phyloP scores from a whole-genome alignment of 495 filamentous ascomycete species.

The Penicillium turbatum region DNA sequence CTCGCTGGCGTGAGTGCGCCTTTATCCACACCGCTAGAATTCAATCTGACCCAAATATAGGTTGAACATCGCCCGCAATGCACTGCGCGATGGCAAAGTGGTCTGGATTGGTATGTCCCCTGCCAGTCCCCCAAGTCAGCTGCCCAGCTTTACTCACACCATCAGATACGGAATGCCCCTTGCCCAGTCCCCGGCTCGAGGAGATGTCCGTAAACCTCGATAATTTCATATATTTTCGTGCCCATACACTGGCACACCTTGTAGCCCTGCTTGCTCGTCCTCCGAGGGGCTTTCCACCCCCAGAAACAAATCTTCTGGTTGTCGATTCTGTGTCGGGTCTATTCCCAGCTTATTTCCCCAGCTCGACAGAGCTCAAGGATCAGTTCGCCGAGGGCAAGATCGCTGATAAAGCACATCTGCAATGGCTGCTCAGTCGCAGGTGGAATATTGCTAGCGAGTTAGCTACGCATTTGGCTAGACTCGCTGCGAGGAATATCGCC shows the following conservation, averaged over 20 bases:
- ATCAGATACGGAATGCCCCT: constrained; percentile 47
- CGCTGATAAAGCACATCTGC: constrained; percentile 35
- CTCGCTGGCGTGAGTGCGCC: constrained; percentile 59
- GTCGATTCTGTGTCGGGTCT: constrained; percentile 72
- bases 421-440: constrained; percentile 58
- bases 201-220: constrained; percentile 28
- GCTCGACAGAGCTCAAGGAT: constrained; percentile 39
- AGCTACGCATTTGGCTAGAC: constrained; percentile 53
- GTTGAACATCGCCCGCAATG: constrained; percentile 63
- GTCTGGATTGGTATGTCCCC: constrained; percentile 82
- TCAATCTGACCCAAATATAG: constrained; percentile 34
- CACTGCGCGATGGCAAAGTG: constrained; percentile 57
- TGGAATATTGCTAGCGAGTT: constrained; percentile 59
- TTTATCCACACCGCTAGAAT: neutral
- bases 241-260: constrained; percentile 65
- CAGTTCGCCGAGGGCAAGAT: constrained; percentile 25
- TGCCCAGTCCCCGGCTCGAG: constrained; percentile 38
- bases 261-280: constrained; percentile 67
- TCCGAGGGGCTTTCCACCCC: constrained; percentile 54
- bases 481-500: constrained; percentile 66
- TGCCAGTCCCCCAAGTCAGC: neutral
- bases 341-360: constrained; percentile 69
- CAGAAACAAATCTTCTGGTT: constrained; percentile 60
- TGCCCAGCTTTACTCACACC: constrained; percentile 8
- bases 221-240: constrained; percentile 44